Percentiles rank a stretch among this genome's conserved stretches.
Evolutionary conservation across 2,329 filamentous ascomycete genomes (phyloP).

Genomic region (Arthroderma uncinatum): DNA sequence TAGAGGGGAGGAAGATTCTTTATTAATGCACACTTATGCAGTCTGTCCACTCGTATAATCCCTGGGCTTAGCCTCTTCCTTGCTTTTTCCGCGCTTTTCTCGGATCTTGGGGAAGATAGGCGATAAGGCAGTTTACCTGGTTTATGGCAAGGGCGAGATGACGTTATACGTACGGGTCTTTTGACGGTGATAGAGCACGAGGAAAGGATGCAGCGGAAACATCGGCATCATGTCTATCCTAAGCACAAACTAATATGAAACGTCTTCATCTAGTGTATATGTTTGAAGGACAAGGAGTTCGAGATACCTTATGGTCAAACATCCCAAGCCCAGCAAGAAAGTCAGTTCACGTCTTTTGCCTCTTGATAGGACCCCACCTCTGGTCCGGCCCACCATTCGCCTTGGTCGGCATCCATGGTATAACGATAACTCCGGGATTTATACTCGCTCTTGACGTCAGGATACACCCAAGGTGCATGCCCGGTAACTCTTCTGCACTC

Average conservation of each 20-base stretch:
- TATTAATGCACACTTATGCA: background rate
- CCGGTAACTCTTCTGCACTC: background rate
- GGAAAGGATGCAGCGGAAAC: background rate
- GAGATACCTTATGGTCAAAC: too few species aligned
- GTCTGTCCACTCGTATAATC: background rate
- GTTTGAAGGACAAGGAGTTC: background rate
- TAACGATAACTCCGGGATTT: background rate
- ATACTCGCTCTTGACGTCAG: background rate
- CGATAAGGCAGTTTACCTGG: conserved; percentile 1
- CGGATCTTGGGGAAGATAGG: background rate
- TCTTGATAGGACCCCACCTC: background rate
- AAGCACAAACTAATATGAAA: background rate
- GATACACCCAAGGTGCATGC: background rate
- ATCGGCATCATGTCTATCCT: background rate
- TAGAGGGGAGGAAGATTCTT: background rate
- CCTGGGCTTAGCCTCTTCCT: background rate
- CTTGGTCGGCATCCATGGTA: background rate
- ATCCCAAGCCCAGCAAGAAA: background rate
- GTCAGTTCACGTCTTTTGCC: background rate
- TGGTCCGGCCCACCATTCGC: background rate
- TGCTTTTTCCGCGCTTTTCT: conserved; percentile 6
- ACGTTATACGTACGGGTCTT: background rate
- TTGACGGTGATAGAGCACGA: background rate
- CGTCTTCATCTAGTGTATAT: too few species aligned
- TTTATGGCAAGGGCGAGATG: background rate